Conservation (phyloP, 371 early-diverging fungal species). For the Homolaphlyctis polyrhiza region DNA sequence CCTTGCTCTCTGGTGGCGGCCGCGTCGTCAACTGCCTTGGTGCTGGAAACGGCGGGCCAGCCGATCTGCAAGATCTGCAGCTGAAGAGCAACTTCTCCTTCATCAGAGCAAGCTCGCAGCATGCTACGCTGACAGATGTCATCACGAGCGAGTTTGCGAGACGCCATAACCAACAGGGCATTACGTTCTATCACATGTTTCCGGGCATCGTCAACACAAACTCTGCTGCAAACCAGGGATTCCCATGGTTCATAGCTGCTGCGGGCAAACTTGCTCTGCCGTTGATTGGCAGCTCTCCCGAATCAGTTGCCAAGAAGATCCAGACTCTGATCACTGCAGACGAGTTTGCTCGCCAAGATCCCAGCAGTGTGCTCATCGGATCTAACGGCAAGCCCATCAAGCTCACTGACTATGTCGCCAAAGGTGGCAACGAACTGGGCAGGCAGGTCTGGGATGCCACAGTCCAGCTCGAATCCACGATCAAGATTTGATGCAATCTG, state of each 20-base stretch:
- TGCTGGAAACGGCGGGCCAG: slow-evolving; percentile 11
- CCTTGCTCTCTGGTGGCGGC: slow-evolving; percentile 2
- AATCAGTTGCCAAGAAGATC: neutral
- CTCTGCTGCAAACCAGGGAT: neutral
- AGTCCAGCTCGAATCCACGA: too few relatives aligned
- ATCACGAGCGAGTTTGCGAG: slow-evolving; percentile 12
- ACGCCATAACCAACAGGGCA: neutral
- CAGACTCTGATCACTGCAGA: neutral
- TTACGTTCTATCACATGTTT: slow-evolving; percentile 20
- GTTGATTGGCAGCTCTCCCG: neutral
- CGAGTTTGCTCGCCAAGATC: neutral
- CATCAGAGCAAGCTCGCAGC: slow-evolving; percentile 11
- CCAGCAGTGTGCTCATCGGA: neutral
- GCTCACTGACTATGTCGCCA: neutral
- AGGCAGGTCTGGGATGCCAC: neutral
- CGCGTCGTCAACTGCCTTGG: slow-evolving; percentile 21
- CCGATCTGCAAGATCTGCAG: slow-evolving; percentile 20
- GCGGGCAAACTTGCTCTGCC: neutral
- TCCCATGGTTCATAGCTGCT: neutral
- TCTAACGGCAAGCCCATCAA: neutral
- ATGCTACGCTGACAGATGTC: slow-evolving; percentile 16
- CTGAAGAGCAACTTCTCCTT: slow-evolving; percentile 14
- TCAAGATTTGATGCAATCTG: too few relatives aligned
- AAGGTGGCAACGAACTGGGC: neutral
- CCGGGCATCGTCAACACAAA: slow-evolving; percentile 22